phyloP scores from a whole-genome alignment of 139 green algal species.

The Ostreobium quekettii region DNA sequence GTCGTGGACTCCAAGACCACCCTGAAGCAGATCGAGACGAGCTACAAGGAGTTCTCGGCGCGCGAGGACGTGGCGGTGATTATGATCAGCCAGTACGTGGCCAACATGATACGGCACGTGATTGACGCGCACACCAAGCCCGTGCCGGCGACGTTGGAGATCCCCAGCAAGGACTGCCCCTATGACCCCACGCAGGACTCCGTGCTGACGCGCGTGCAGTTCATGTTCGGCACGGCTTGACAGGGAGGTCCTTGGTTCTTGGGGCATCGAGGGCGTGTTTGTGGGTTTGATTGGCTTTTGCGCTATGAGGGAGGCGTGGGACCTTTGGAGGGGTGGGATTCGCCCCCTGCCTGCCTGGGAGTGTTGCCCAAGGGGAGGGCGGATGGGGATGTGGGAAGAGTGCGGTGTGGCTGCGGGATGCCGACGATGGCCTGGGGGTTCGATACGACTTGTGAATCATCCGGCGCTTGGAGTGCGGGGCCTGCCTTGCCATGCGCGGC shows the following conservation, averaged over 20 bases:
- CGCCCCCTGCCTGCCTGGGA: too few relatives aligned
- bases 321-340: too few relatives aligned
- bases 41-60: slow-evolving; percentile 88
- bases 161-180: slow-evolving; percentile 86
- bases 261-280: too few relatives aligned
- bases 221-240: slow-evolving; percentile 67
- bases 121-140: slow-evolving; percentile 73
- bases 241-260: not conserved
- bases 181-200: slow-evolving; percentile 94
- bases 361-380: too few relatives aligned
- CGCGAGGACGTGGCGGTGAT: slow-evolving; percentile 92
- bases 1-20: slow-evolving; percentile 88
- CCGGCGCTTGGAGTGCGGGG: too few relatives aligned
- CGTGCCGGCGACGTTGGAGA: slow-evolving; percentile 91
- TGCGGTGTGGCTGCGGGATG: too few relatives aligned
- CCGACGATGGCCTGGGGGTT: too few relatives aligned
- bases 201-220: slow-evolving; percentile 79
- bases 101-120: slow-evolving; percentile 81
- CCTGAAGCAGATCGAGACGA: slow-evolving; percentile 70
- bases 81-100: slow-evolving; percentile 84
- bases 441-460: too few relatives aligned
- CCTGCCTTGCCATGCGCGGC: too few relatives aligned
- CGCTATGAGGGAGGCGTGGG: too few relatives aligned
- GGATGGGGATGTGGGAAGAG: too few relatives aligned
- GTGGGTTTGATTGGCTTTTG: too few relatives aligned